A percentile compares a stretch with the other conserved stretches of the same genome.
Conservation (phyloP, 2,329 filamentous ascomycete genomes). For the Didymella keratinophila region DNA sequence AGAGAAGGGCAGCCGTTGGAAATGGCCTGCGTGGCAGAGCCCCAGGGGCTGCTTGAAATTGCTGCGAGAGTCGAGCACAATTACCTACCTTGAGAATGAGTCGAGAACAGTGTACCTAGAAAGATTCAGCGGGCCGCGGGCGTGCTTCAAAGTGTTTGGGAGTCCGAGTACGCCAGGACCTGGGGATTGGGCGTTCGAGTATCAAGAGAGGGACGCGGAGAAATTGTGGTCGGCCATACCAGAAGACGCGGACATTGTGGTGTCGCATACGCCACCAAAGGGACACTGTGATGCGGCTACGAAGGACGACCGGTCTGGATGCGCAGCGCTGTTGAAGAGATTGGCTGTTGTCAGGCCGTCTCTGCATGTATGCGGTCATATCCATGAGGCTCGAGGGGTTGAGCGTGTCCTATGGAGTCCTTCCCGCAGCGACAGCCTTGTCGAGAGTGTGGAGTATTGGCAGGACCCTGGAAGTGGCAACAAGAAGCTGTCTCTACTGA, state of each 20-base stretch:
- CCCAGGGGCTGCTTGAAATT: constrained; percentile 63
- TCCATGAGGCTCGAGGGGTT: constrained; percentile 72
- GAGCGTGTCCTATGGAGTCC: constrained; percentile 69
- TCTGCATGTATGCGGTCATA: constrained; percentile 74
- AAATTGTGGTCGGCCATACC: constrained; percentile 69
- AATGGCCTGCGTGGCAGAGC: constrained; percentile 65
- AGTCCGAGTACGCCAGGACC: constrained; percentile 69
- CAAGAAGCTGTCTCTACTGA: constrained; percentile 69
- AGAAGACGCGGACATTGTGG: constrained; percentile 67
- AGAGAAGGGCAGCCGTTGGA: constrained; percentile 62
- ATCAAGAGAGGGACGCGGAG: constrained; percentile 55
- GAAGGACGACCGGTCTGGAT: constrained; percentile 59
- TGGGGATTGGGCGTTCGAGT: constrained; percentile 73
- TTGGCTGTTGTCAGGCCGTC: constrained; percentile 69
- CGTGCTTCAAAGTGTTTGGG: constrained; percentile 70
- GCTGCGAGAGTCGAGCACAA: constrained; percentile 58
- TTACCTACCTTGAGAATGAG: constrained; percentile 71
- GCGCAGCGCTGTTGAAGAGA: constrained; percentile 64
- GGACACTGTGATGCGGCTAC: constrained; percentile 62
- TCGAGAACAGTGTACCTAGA: constrained; percentile 63
- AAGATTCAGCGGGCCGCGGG: constrained; percentile 58
- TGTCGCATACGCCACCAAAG: constrained; percentile 74
- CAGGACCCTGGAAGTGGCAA: constrained; percentile 64
- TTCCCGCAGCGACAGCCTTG: constrained; percentile 16
- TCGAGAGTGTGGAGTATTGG: constrained; percentile 58